A percentile compares a stretch with the other conserved stretches of the same genome.
phyloP scores from a whole-genome alignment of 768 basidiomycete species.

The Xanthoconium stramineum region DNA sequence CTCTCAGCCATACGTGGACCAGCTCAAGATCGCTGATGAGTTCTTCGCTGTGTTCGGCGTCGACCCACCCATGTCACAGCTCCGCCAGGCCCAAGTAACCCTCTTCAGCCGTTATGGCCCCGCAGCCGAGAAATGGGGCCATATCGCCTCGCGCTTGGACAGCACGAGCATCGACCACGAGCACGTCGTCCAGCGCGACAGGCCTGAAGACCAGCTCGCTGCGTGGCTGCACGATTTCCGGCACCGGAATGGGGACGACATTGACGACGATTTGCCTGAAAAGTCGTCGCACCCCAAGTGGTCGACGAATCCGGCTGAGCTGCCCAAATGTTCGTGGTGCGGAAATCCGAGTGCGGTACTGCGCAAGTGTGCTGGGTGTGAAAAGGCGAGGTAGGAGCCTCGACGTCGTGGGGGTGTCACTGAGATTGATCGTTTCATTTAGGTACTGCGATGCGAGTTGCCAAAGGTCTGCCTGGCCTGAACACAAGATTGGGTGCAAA shows the following conservation, averaged over 20 bases:
- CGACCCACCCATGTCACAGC: conserved; percentile 47
- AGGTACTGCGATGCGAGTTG: conserved; percentile 17
- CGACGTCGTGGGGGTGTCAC: background rate
- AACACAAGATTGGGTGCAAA: conserved; percentile 13
- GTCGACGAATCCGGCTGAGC: conserved; percentile 44
- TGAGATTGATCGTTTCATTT: background rate
- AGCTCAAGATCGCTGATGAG: conserved; percentile 51
- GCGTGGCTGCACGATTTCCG: conserved; percentile 54
- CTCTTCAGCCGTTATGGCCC: conserved; percentile 45
- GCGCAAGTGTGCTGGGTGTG: conserved; percentile 49
- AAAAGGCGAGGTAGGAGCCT: conserved; percentile 34
- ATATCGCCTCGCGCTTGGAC: conserved; percentile 38
- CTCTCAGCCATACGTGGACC: conserved; percentile 36
- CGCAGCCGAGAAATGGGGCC: conserved; percentile 47
- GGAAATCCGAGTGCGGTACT: conserved; percentile 58
- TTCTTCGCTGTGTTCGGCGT: conserved; percentile 46
- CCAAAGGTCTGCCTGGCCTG: conserved; percentile 16
- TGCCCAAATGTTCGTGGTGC: conserved; percentile 64
- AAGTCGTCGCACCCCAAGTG: conserved; percentile 42
- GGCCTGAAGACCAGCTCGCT: conserved; percentile 54
- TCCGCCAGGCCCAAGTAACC: conserved; percentile 50
- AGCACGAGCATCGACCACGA: conserved; percentile 30
- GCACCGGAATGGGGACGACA: conserved; percentile 38
- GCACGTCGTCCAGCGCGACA: conserved; percentile 34
- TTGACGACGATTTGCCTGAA: conserved; percentile 29